phyloP scores from a whole-genome alignment of 202 grass and related monocot species.

The Elaeis oleifera region DNA sequence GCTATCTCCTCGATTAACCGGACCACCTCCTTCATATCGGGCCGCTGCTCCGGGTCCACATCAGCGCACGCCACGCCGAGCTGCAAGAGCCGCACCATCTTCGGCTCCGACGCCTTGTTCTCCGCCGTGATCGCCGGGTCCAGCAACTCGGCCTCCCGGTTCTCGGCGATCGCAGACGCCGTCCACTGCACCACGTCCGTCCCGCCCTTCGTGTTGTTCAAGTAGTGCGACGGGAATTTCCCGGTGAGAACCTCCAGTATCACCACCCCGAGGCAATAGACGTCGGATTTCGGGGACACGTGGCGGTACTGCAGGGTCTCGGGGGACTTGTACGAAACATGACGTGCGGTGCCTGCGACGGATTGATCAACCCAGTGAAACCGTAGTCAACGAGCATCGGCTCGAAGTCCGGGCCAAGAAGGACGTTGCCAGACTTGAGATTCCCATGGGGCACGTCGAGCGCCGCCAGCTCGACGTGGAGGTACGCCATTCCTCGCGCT shows the following conservation, averaged over 20 bases:
- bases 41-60: conserved; percentile 34
- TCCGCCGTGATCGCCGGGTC: conserved; percentile 14
- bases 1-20: conserved; percentile 49
- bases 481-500: conserved; percentile 43
- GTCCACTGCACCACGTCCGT: conserved; percentile 65
- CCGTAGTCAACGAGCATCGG: conserved; percentile 46
- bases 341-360: conserved; percentile 31
- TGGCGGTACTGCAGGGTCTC: conserved; percentile 27
- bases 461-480: conserved; percentile 39
- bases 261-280: conserved; percentile 67
- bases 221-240: conserved; percentile 55
- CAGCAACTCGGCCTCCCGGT: conserved; percentile 32
- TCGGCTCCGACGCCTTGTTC: not conserved
- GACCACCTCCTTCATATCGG: conserved; percentile 28
- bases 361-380: conserved; percentile 42
- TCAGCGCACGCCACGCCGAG: conserved; percentile 29
- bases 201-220: conserved; percentile 42
- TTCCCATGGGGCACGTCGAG: conserved; percentile 51
- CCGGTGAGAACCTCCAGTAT: conserved; percentile 62
- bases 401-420: conserved; percentile 38
- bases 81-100: conserved; percentile 32
- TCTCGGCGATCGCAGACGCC: conserved; percentile 25
- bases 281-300: conserved; percentile 49
- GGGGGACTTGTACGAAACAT: conserved; percentile 60
- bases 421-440: conserved; percentile 70